A percentile compares a stretch with the other conserved stretches of the same genome.
These are phyloP conservation scores for Kodamaea ohmeri DNA, from an alignment of 1,139 yeast species.

Conservation along the genomic window DNA sequence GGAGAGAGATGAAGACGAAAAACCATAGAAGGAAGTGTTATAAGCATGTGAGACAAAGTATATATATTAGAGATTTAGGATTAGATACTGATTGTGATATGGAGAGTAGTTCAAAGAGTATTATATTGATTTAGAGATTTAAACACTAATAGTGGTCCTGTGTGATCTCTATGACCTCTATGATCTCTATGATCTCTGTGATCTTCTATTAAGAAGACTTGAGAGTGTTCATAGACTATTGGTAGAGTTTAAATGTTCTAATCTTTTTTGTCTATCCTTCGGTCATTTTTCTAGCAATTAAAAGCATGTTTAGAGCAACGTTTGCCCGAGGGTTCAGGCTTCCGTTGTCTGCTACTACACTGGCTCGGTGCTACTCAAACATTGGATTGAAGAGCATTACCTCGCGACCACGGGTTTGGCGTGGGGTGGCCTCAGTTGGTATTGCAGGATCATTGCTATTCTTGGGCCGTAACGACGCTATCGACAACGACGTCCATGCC, in stretches of 20 bases:
- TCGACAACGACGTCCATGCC: slow-evolving; percentile 33
- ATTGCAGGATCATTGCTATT: slow-evolving; percentile 4
- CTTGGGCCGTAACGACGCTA: background rate
- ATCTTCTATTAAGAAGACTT: too few species aligned
- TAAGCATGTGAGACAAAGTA: too few species aligned
- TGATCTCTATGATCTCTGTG: too few species aligned
- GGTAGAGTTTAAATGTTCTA: too few species aligned
- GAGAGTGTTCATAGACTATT: too few species aligned
- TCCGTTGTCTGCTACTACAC: slow-evolving; percentile 1
- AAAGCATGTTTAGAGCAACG: slow-evolving; percentile 8
- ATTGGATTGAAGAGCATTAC: background rate
- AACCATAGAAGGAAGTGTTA: too few species aligned
- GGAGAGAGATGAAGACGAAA: background rate
- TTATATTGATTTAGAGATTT: too few species aligned
- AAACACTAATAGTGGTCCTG: too few species aligned
- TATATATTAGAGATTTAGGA: too few species aligned
- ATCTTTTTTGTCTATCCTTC: background rate
- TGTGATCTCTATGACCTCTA: too few species aligned
- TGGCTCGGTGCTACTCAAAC: slow-evolving; percentile 1
- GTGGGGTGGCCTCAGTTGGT: slow-evolving; percentile 5
- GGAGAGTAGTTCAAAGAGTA: too few species aligned
- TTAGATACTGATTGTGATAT: too few species aligned
- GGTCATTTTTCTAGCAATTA: background rate
- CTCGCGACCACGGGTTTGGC: background rate
- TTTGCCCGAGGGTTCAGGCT: slow-evolving; percentile 7